Base-by-base conservation (phyloP, 495 filamentous ascomycete genomes). In the Chaetomidium leptoderma region DNA sequence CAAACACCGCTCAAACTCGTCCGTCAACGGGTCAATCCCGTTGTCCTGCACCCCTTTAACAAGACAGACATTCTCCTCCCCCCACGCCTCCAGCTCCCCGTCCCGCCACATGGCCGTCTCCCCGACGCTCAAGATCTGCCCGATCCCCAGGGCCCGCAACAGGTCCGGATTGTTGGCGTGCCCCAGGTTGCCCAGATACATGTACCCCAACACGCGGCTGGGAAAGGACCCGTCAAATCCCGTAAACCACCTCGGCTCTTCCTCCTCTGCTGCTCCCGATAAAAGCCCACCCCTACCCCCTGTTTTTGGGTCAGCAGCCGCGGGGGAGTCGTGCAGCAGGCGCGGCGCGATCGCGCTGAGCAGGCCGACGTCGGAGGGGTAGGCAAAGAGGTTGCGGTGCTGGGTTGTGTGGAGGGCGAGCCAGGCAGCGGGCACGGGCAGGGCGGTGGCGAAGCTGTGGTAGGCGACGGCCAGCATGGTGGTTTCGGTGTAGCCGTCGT, bases 401-500 rank as follows among this genome's bases (percentile, higher is more conserved):
- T 87, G 89, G 1, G 83, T 79, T 14, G 84, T 84, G 64, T 98
- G 93, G 37, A 98, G 75, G 56, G 83, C 78, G 16, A 97, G 77
- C 92, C 92, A 97, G 17, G 93, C 92, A 14, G 87, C 81, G 30
- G 90, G 86, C 0, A 88, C 82, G 0, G 92, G 84, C 9, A 87
- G 76, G 6, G 89, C 88, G 54, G 95, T 87, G 29, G 88, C 84
- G 68, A 88, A 97, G 81, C 92, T 95, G 70, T 84, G 87, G 71
- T 97, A 98, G 21, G 92, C 89, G 33, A 97, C 80, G 11, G 79
- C 90, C 4, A 98, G 77, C 51, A 97, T 73, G 2, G 92, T 89
- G 9, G 87, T 92, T 67, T 98, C 93, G 8, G 93, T 98, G 69
- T 98, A 98, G 24, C 93, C 93, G 73, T 98, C 93, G 2, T 86